Evolutionary conservation across 1,284 basidiomycete species (phyloP).

Genomic region (Leccinum insigne): DNA sequence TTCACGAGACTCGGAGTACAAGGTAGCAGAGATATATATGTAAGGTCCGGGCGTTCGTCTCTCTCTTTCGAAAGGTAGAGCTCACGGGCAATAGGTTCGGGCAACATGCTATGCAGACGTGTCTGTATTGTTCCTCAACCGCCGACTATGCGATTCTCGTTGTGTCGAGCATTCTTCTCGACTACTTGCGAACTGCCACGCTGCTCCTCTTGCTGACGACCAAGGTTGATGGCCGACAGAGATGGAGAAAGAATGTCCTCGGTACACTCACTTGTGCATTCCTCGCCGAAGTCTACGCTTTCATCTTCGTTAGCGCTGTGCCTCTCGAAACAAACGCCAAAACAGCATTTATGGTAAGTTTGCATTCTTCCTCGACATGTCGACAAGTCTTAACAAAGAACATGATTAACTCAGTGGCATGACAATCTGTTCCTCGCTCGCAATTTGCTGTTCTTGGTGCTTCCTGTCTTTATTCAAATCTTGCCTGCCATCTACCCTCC

Average conservation of each 20-base stretch:
- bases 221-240: conserved; percentile 40
- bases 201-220: conserved; percentile 54
- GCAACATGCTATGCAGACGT: conserved; percentile 59
- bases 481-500: conserved; percentile 35
- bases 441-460: conserved; percentile 54
- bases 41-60: conserved; percentile 44
- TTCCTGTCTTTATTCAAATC: conserved; percentile 53
- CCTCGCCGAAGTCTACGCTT: conserved; percentile 54
- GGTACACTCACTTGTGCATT: conserved; percentile 48
- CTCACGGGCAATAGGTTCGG: conserved; percentile 52
- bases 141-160: conserved; percentile 61
- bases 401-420: conserved; percentile 54
- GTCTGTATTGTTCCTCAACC: conserved; percentile 58
- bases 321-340: conserved; percentile 39
- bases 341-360: conserved; percentile 55
- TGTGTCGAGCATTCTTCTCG: conserved; percentile 51
- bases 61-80: background rate
- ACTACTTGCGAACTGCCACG: conserved; percentile 56
- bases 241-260: conserved; percentile 50
- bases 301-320: conserved; percentile 48
- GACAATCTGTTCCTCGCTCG: conserved; percentile 56
- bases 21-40: conserved; percentile 58
- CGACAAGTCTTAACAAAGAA: conserved; percentile 4
- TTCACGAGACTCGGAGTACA: conserved; percentile 56
- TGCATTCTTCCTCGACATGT: conserved; percentile 1